Evolutionary conservation across 2,329 filamentous ascomycete species (phyloP), one percentile per base, ranked within the genome.

Genomic region (Sclerotinia sclerotiorum): DNA sequence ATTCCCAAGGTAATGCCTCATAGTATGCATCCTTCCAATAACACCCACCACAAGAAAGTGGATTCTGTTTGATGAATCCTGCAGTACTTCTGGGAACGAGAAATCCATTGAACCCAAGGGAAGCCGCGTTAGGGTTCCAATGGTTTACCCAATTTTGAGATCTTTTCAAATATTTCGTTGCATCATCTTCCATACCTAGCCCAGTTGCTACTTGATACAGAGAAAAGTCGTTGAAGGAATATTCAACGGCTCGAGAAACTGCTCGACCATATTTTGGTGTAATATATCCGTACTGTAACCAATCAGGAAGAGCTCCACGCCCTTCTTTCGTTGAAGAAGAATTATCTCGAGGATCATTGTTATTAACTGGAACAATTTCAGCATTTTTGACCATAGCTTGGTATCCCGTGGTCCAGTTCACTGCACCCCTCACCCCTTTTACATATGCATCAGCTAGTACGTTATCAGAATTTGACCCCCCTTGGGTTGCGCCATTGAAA

Each of bases 101-200:
- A 76, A 92, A 92, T 0, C 89, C 90, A 0, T 79, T 83, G 77
- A 89, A 90, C 2, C 83, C 84, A 0, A 89, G 80, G 0, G 85
- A 85, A 0, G 80, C 81, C 60, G 86, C 82, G 54, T 84, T 76
- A 0, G 82, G 75, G 74, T 91, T 88, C 88, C 88, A 92, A 70
- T 91, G 88, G 73, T 90, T 90, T 27, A 87, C 83, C 90, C 90
- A 92, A 74, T 90, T 88, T n/a, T 83, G 82, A 1, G 87, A 89
- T 17, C 89, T 84, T 52, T 83, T 79, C 32, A 90, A 79, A 72
- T 91, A 92, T 66, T 82, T 88, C 3, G 79, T 70, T 15, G 85
- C 84, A 55, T 89, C 85, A 82, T 55, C 87, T 81, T 73, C 87
- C 83, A 84, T 82, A 3, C 81, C 82, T 8, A 90, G 77, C 0